phyloP scores from a whole-genome alignment of 345 rosid genomes.

The Gossypium arboreum region DNA sequence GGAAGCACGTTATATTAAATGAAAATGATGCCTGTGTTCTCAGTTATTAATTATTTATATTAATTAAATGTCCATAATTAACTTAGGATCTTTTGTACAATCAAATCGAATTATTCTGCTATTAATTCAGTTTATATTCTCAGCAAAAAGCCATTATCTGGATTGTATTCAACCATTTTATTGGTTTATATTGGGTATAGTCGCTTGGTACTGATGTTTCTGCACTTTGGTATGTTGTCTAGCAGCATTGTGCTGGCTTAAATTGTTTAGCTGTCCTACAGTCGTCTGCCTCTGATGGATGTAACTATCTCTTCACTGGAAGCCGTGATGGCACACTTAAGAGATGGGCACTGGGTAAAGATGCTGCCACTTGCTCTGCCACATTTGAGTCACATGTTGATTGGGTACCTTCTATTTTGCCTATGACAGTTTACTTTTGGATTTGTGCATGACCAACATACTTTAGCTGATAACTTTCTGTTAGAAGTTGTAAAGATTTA shows the following conservation, averaged over 20 bases:
- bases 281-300: slow-evolving; percentile 50
- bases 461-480: background rate
- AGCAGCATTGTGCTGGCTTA: slow-evolving; percentile 95
- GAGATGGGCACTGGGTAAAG: slow-evolving; percentile 81
- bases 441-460: background rate
- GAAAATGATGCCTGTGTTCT: background rate
- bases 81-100: background rate
- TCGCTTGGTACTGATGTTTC: background rate
- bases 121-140: background rate
- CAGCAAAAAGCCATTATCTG: background rate
- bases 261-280: slow-evolving; percentile 78
- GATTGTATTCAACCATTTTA: background rate
- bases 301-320: slow-evolving; percentile 78
- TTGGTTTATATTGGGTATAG: background rate
- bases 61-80: background rate
- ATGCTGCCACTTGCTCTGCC: slow-evolving; percentile 73
- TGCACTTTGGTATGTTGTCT: background rate
- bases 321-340: slow-evolving; percentile 98
- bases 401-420: slow-evolving; percentile 56
- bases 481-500: background rate
- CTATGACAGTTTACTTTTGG: background rate
- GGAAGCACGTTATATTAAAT: too few relatives aligned
- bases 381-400: slow-evolving; percentile 99
- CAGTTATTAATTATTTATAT: background rate
- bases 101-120: background rate